phyloP scores from a whole-genome alignment of 139 green algal genomes.

The Chlamydomonas sp. region DNA sequence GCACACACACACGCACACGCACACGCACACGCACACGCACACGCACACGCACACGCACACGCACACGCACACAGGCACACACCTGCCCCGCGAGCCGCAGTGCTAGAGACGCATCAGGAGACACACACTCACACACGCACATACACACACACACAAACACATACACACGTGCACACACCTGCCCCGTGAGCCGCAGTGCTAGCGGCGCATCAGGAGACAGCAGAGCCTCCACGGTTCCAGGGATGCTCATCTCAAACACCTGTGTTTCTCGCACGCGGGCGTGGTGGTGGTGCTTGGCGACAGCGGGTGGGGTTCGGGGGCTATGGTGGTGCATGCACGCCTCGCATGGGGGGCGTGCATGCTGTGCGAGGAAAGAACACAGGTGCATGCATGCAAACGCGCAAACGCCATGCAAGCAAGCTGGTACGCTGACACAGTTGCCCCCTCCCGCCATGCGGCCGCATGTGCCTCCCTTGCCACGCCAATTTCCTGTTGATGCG shows the following conservation, averaged over 20 bases:
- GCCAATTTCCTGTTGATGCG: no score
- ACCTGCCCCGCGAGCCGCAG: no score
- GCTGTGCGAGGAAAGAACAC: background rate
- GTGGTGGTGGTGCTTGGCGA: background rate
- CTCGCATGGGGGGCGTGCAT: background rate
- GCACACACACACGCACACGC: no score
- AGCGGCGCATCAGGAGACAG: slow-evolving; percentile 88
- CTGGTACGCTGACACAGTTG: background rate
- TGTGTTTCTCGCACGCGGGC: slow-evolving; percentile 2
- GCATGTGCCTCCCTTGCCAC: no score
- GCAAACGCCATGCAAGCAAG: background rate
- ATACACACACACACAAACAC: no score
- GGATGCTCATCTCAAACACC: slow-evolving; percentile 35
- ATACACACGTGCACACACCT: no score
- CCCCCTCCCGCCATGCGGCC: no score
- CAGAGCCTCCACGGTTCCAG: slow-evolving; percentile 73
- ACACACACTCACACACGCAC: no score
- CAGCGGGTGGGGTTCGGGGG: slow-evolving; percentile 31
- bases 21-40: no score
- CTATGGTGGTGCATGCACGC: background rate
- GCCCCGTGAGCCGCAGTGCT: slow-evolving; percentile 84
- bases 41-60: no score
- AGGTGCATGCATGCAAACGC: background rate
- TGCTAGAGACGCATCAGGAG: no score
- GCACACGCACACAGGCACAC: no score